Evolutionary conservation across 768 basidiomycete species (phyloP), one percentile per base, ranked within the genome.

Genomic region (Leccinum rimulosum): DNA sequence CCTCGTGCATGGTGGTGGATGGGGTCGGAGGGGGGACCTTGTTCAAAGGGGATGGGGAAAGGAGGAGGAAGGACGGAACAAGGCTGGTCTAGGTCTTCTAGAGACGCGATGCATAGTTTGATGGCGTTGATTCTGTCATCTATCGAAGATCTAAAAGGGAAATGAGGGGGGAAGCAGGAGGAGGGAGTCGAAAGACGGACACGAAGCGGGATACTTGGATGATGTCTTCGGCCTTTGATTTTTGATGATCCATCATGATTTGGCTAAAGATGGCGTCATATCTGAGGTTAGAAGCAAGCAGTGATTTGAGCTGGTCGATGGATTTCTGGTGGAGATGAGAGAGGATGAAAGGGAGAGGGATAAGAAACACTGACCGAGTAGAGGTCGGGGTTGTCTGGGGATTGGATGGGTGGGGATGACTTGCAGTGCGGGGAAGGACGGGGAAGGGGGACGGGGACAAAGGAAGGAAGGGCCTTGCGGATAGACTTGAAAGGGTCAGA

Each of bases 101-200:
- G 14, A 25, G 64, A 54, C 10, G 61, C 64, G 35, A 83, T 70
- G 31, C 73, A 67, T 35, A 71, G 66, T 38, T 75, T 73, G 27
- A 83, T 73, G 8, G 73, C 74, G 12, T 64, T 59, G 15, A 81
- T 76, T 0, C 82, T 77, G 43, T 70, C 68, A 22, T 75, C 71
- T 9, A 75, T 54, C 33, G 73, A 62, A n/a, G 69, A 64, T 55
- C 81, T 81, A 22, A 6, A 50, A 36, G n/a, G 60, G 38, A 5
- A 28, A 57, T 30, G 56, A 52, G 25, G 11, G 27, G 12, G 8
- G 4, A 50, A 9, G 31, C 12, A 22, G 45, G 35, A 5, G 17
- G 15, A 0, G 11, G 8, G 28, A 27, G 25, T 6, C 19, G n/a
- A 31, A 49, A 27, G 0, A 64, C 72, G 28, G 57, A 83, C 83